A percentile compares a stretch with the other conserved stretches of the same genome.
phyloP scores from a whole-genome alignment of 2,329 filamentous ascomycete species.

The Arthroderma sp. region DNA sequence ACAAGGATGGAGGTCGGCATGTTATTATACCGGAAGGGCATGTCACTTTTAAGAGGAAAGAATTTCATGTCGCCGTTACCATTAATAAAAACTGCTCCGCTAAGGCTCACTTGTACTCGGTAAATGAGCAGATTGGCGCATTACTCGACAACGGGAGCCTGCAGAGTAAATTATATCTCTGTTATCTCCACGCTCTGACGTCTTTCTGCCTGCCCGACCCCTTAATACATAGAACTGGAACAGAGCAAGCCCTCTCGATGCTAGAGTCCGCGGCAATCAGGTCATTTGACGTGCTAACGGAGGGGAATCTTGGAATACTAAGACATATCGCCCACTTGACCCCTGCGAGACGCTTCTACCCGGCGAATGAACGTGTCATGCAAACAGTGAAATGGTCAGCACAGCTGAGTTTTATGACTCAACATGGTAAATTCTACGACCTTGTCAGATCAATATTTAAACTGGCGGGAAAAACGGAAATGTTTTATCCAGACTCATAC shows the following conservation, averaged over 20 bases:
- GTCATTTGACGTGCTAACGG: slow-evolving; percentile 10
- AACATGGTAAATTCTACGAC: slow-evolving; percentile 8
- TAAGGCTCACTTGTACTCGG: slow-evolving; percentile 11
- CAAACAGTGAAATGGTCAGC: slow-evolving; percentile 15
- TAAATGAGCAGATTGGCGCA: slow-evolving; percentile 14
- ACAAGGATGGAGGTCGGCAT: slow-evolving; percentile 3
- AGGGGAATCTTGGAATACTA: slow-evolving; percentile 9
- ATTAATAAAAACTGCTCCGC: slow-evolving; percentile 7
- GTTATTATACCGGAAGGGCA: slow-evolving; percentile 18
- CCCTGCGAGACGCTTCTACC: slow-evolving; percentile 17
- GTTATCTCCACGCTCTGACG: slow-evolving; percentile 22
- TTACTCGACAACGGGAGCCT: slow-evolving; percentile 12
- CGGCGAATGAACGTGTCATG: slow-evolving; percentile 12
- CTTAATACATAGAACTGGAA: slow-evolving; percentile 18
- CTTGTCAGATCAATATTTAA: slow-evolving; percentile 1
- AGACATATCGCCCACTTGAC: slow-evolving; percentile 15
- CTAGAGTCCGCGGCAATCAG: slow-evolving; percentile 11
- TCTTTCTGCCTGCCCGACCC: slow-evolving; percentile 18
- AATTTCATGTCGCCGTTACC: slow-evolving; percentile 12
- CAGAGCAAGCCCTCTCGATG: slow-evolving; percentile 18
- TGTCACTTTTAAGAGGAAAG: slow-evolving; percentile 2
- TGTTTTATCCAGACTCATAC: no score
- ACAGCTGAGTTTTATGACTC: slow-evolving; percentile 11
- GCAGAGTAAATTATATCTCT: slow-evolving; percentile 14
- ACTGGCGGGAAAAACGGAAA: no score